These are phyloP conservation scores for Keithomyces neogunnii DNA, from an alignment of 2,329 filamentous ascomycete genomes.

Conservation along the genomic window DNA sequence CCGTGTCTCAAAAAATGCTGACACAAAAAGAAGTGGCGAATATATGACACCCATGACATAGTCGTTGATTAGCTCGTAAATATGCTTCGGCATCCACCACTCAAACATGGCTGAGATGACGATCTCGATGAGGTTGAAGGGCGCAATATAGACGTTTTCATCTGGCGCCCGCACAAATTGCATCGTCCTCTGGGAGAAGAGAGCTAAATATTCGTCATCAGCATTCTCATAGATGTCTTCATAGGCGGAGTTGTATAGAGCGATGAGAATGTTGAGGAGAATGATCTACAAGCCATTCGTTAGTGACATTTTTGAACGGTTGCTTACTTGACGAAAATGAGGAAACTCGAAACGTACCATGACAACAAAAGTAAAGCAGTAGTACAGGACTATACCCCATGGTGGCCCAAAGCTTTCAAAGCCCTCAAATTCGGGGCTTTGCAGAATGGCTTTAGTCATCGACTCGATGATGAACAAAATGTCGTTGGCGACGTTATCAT, in stretches of 20 bases:
- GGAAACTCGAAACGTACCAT: conserved; percentile 52
- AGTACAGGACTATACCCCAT: conserved; percentile 92
- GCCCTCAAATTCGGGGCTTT: conserved; percentile 77
- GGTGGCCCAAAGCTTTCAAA: conserved; percentile 89
- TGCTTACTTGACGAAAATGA: neutral
- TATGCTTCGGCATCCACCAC: conserved; percentile 79
- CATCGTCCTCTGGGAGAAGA: conserved; percentile 91
- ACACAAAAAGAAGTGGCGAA: conserved; percentile 70
- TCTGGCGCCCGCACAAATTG: conserved; percentile 95
- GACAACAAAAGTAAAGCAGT: conserved; percentile 94
- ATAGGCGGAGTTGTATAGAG: conserved; percentile 93
- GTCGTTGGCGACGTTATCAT: conserved; percentile 61
- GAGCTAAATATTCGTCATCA: conserved; percentile 87
- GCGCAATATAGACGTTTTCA: conserved; percentile 96
- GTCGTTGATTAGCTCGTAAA: conserved; percentile 80
- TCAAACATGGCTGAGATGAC: conserved; percentile 72
- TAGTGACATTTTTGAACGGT: neutral
- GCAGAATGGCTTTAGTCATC: conserved; percentile 87
- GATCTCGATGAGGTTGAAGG: conserved; percentile 89
- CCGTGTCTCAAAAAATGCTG: conserved; percentile 62
- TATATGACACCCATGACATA: conserved; percentile 81
- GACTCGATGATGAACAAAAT: conserved; percentile 66
- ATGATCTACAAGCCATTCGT: conserved; percentile 39
- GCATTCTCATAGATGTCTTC: conserved; percentile 91
- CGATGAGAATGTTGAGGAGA: conserved; percentile 91